Base-by-base conservation (phyloP, 345 rosid species). In the Raphanus raphanistrum region DNA sequence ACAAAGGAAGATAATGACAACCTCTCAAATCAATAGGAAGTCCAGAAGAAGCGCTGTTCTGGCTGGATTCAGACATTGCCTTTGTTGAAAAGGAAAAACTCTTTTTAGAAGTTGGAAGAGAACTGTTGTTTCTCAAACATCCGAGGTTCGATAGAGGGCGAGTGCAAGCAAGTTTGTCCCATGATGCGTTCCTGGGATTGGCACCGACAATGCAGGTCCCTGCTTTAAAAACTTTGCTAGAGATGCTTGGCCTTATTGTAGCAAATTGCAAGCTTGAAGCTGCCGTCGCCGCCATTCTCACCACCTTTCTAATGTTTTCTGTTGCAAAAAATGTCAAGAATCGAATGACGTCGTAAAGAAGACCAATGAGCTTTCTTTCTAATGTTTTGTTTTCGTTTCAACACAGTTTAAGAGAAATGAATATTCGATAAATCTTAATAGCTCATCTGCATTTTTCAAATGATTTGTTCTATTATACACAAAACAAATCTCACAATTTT, bases 11-110 rank as follows among this genome's bases (percentile, higher is more conserved):
- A 41, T 38, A 79, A 17, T 31, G 15, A 5, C 6, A 60, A 92
- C 98, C 98, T 92, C 71, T 87, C 86, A 94, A 84, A 86, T 92
- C 93, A 79, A 94, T 88, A 1, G 94, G 85, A 86, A 94, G 86
- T 45, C 97, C 92, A 26, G 92, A 73, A 6, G 76, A 66, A 54
- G 86, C 83, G 77, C 80, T 88, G 50, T 68, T 85, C 29, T 92
- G 87, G 70, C 74, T 83, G 65, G 87, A 82, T 68, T 80, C 89
- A 66, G 91, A 65, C 89, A 83, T 82, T 4, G 97, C 97, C 86
- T 72, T 87, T 63, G 90, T 86, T 9, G 82, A 76, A 79, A 79
- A 71, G 57, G 79, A 86, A 66, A 76, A 74, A 62, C 68, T 54
- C 77, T 82, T 90, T 62, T 62, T 76, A 1, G 80, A 66, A 75